Conservation (phyloP, 352 stramenopile genomes). For the Globisporangium spinosum region DNA sequence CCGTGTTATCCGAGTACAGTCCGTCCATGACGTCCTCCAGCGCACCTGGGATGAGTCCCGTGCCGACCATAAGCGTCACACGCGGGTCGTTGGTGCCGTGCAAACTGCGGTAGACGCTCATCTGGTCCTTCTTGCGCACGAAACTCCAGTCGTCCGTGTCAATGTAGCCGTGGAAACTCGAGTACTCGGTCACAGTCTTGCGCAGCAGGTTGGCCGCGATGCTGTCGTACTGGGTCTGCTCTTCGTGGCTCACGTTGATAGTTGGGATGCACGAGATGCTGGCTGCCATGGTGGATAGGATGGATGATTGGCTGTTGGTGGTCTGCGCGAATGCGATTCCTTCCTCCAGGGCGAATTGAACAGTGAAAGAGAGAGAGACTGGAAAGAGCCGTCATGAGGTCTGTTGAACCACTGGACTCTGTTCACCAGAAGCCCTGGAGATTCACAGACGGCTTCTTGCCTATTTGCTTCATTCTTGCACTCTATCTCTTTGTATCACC, state of each 20-base stretch:
- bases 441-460: background rate
- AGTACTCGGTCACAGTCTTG: conserved; percentile 16
- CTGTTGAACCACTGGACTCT: background rate
- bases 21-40: conserved; percentile 35
- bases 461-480: background rate
- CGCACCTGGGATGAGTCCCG: conserved; percentile 4
- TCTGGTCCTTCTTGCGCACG: conserved; percentile 14
- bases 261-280: conserved; percentile 11
- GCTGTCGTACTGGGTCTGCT: conserved; percentile 16
- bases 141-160: conserved; percentile 14
- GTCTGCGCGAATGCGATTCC: background rate
- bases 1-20: conserved; percentile 21
- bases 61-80: conserved; percentile 12
- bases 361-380: conserved; percentile 2
- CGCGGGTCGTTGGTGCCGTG: background rate
- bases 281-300: background rate
- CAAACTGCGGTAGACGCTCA: conserved; percentile 11
- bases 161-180: conserved; percentile 15
- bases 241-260: conserved; percentile 5
- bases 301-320: background rate
- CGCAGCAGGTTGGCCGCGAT: conserved; percentile 3
- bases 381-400: background rate
- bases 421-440: background rate
- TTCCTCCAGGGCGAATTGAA: background rate
- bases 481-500: background rate